Conservation (phyloP, 768 basidiomycete genomes). For the Suillus brevipes region DNA sequence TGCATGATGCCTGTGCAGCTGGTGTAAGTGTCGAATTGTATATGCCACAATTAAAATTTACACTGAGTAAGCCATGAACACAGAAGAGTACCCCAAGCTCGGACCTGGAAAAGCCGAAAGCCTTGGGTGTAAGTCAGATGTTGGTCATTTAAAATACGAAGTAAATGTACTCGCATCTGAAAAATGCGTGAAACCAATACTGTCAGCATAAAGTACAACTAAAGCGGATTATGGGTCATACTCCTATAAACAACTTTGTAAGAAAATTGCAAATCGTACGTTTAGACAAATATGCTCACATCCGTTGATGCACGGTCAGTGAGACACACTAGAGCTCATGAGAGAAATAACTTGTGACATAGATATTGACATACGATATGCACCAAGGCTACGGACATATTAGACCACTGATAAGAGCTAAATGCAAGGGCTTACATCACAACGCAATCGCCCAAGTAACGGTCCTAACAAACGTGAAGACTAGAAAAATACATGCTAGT, state of each 20-base stretch:
- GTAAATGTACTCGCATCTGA: neutral
- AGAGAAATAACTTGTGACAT: neutral
- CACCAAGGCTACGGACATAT: neutral
- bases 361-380: neutral
- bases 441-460: constrained; percentile 32
- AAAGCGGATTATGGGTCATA: neutral
- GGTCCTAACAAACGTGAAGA: constrained; percentile 22
- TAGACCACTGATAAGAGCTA: neutral
- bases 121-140: constrained; percentile 14
- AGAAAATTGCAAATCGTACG: neutral
- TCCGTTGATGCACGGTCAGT: neutral
- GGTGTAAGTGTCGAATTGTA: constrained; percentile 12
- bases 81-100: constrained; percentile 33
- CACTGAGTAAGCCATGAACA: constrained; percentile 35
- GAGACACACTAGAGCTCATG: neutral
- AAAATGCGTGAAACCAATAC: neutral
- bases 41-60: neutral
- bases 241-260: neutral
- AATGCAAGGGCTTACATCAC: constrained; percentile 23
- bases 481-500: neutral
- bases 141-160: neutral
- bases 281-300: neutral
- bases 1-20: constrained; percentile 29
- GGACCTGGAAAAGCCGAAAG: constrained; percentile 29
- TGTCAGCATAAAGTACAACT: neutral